Percentiles rank a stretch among this genome's conserved stretches.
Conservation (phyloP, 495 filamentous ascomycete species). For the Pyronema domesticum region DNA sequence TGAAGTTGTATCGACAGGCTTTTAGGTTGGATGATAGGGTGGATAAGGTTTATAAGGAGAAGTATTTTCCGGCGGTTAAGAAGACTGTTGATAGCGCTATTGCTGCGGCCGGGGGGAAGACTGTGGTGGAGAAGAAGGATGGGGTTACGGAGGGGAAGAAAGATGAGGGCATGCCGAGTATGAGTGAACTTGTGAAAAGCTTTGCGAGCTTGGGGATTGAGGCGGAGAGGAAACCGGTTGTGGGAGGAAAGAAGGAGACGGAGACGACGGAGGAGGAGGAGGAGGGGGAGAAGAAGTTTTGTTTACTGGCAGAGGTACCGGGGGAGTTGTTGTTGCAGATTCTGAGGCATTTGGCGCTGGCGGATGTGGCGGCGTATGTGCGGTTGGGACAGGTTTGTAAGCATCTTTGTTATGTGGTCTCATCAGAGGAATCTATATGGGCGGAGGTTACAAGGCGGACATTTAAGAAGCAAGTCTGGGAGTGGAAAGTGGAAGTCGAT, state of each 20-base stretch:
- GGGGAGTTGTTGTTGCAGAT: conserved; percentile 68
- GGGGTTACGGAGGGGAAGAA: not conserved
- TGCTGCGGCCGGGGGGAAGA: conserved; percentile 35
- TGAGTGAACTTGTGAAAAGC: conserved; percentile 49
- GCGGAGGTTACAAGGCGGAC: conserved; percentile 52
- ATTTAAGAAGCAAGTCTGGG: conserved; percentile 69
- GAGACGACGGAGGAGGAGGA: not conserved
- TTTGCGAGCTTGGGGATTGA: conserved; percentile 50
- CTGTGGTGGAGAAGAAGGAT: conserved; percentile 8
- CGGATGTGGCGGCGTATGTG: conserved; percentile 62
- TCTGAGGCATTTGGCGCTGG: conserved; percentile 46
- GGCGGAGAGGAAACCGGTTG: conserved; percentile 37
- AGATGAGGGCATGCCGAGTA: conserved; percentile 8
- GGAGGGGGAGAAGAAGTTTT: conserved; percentile 25
- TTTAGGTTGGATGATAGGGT: conserved; percentile 75
- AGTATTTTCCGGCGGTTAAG: conserved; percentile 47
- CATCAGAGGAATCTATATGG: conserved; percentile 82
- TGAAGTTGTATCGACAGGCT: conserved; percentile 75
- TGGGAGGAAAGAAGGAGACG: conserved; percentile 7
- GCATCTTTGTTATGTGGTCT: conserved; percentile 64
- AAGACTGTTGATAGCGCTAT: conserved; percentile 30
- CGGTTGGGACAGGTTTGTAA: conserved; percentile 75
- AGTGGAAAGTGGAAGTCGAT: conserved; percentile 45
- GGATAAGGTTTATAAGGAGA: conserved; percentile 70
- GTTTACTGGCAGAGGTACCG: conserved; percentile 59